Base-by-base conservation (phyloP, 2,329 filamentous ascomycete genomes). In the Trichoderma guizhouense region DNA sequence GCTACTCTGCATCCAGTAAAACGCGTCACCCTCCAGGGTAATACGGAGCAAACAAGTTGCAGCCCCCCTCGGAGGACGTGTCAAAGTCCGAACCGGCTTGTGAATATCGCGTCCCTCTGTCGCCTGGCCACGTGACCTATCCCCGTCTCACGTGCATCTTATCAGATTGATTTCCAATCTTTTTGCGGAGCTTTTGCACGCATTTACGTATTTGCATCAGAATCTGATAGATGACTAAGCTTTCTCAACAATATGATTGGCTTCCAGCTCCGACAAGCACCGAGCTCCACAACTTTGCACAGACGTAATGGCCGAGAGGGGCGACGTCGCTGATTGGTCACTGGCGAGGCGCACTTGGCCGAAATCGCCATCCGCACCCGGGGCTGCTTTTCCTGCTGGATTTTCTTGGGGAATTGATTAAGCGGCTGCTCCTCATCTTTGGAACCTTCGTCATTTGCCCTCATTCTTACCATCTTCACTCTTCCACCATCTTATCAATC, bases 261-360 rank as follows among this genome's bases (percentile, higher is more conserved):
- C 47, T 28, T 5, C 66, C 21, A 58, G 58, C 58, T 72, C 66
- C 66, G 71, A 72, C 68, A 55, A 69, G 47, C 8, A 26, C 71
- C 66, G 67, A 71, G 66, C 60, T 62, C 57, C 67, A 69, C 57
- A 7, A 9, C 34, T n/a, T 15, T 36, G 24, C 58, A 58, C n/a
- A 70, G 60, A 72, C 71, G 71, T 72, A 72, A 72, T 72, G 67
- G 71, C 67, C 71, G 66, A 72, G 68, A 65, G 67, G 67, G 67
- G 67, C 67, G 39, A 43, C 26, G 28, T 3, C 36, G 28, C 58
- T 72, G 71, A 72, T 72, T 72, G 66, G 71, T 51, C 36, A 34
- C 26, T 55, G 18, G 18, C 11, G 51, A 62, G 66, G 32, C 43
- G 66, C 66, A 53, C 58, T 51, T 64, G 66, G 66, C 71, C 71